Conservation (phyloP, 257 asterid genomes). For the Solanum commersonii region DNA sequence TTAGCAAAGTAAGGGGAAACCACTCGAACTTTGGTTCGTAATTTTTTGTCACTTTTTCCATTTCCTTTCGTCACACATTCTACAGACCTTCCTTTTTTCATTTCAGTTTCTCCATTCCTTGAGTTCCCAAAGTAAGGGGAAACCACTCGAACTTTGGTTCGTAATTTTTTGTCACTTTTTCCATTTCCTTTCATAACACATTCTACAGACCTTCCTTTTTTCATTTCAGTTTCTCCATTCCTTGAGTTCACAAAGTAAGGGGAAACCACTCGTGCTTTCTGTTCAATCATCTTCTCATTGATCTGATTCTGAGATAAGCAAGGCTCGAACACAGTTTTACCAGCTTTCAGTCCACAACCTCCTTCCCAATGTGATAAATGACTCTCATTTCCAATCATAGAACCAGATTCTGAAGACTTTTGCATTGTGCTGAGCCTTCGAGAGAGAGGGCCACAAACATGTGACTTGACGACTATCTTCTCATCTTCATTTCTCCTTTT, state of each 20-base stretch:
- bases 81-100: background rate
- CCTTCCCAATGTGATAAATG: background rate
- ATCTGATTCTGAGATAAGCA: background rate
- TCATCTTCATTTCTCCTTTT: background rate
- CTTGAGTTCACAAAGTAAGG: background rate
- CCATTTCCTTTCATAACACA: background rate
- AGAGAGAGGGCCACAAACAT: background rate
- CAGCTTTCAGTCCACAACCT: background rate
- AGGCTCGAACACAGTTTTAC: background rate
- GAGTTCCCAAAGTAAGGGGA: background rate
- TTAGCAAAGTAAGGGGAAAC: conserved; percentile 47
- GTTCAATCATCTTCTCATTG: background rate
- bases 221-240: background rate
- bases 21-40: conserved; percentile 11
- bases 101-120: background rate
- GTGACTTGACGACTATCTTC: background rate
- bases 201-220: background rate
- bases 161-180: background rate
- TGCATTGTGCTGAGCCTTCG: background rate
- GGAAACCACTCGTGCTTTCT: conserved; percentile 11
- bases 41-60: background rate
- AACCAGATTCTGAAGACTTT: background rate
- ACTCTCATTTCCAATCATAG: background rate
- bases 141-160: conserved; percentile 14
- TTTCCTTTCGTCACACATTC: background rate